Evolutionary conservation across 1,284 basidiomycete genomes (phyloP), one percentile per base, ranked within the genome.

Genomic region (Ganoderma lingzhi): DNA sequence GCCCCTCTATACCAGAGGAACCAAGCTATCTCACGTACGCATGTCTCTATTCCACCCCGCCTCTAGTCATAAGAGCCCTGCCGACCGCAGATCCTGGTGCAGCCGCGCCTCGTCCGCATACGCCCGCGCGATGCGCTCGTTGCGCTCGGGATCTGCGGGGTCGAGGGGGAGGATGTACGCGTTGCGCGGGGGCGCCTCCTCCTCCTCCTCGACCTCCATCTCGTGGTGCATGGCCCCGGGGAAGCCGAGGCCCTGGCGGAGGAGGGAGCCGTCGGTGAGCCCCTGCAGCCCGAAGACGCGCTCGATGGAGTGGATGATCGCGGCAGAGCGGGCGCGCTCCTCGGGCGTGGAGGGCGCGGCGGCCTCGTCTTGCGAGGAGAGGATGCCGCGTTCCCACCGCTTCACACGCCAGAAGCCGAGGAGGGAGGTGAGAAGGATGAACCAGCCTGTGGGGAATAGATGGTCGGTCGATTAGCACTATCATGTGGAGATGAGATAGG

Each of bases 351-450:
- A 69, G 67, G 77, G 61, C 69, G 76, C 74, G 66, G 76, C 66
- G 37, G 65, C 62, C 12, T 74, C 74, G 32, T 68, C 70, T 68
- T 76, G 65, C 72, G 75, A 72, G 55, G 86, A 84, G 37, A 94
- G 83, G 66, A 95, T 91, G 28, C 90, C 88, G 68, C 87, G 84
- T 78, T 95, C 93, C 93, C 93, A 94, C 56, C 95, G 89, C 80
- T 96, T 96, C 68, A 97, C 94, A 61, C 96, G 89, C 93, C 94
- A 97, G 84, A 93, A 98, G 39, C 94, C 92, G 60, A 98, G 91
- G 12, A 97, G 78, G 23, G 93, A 94, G 1, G 95, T 97, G 62
- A 97, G 84, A 35, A 98, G 87, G 67, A 97, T 85, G 82, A 98
- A 97, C 96, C 96, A 98, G 1, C 96, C 94, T 86, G 70, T 17